Evolutionary conservation across 305 asterid species (phyloP), one percentile per base, ranked within the genome.

Genomic region (Solanum aculeatissimum): DNA sequence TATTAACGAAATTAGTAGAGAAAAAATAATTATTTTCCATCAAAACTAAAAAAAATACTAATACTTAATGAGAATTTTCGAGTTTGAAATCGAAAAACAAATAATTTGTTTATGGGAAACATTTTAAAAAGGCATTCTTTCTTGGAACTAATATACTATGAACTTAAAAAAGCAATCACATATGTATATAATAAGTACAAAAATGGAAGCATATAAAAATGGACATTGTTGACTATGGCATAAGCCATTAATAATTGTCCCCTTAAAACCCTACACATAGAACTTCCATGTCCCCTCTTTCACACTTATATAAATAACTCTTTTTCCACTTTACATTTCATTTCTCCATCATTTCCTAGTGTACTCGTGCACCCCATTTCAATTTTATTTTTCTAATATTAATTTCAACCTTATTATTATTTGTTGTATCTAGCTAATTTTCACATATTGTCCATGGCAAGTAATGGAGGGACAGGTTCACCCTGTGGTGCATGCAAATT

Each of bases 401-500:
- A 29, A 29, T 29, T 18, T 58, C 32, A 21, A 60, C 35, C 35
- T 60, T 60, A 60, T 58, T 19, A 35, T 35, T n/a, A 21, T 21
- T n/a, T 60, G 11, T 60, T 58, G 16, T 40, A 40, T 40, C 45
- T 40, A 1, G 1, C 10, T 40, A 40, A 1, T 57, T 60, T 60
- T 51, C 18, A 19, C 29, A 43, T 18, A n/a, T 14, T 62, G 8
- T 10, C 9, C 23, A 89, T 89, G 91, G 91, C 92, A 68, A 68
- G 75, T 68, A 68, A 11, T n/a, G 89, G 51, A 55, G 86, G 85
- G 14, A 54, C 84, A 6, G 91, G 94, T 11, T 91, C 97, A 2
- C 97, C 97, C 12, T 93, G 97, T 90, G 97, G 97, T 10, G 97
- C 97, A 58, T 93, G 97, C 94, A 93, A 93, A 89, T 93, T 93